A percentile compares a stretch with the other conserved stretches of the same genome.
Evolutionary conservation across 108 stramenopile genomes (phyloP).

Genomic region (Cyclotella atomus): DNA sequence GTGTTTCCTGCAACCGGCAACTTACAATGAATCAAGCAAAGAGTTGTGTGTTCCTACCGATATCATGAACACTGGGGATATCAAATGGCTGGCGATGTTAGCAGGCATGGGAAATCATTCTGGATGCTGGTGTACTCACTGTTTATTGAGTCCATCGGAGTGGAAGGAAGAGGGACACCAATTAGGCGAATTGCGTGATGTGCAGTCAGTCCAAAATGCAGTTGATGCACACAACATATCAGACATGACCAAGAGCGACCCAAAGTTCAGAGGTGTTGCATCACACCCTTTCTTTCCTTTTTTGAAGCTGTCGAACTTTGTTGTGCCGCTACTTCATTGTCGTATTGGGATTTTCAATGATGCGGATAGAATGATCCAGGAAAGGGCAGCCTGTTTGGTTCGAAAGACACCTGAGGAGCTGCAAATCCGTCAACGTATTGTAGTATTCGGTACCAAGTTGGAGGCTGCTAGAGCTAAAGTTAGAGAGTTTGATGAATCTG

Average conservation of each 20-base stretch:
- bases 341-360: constrained; percentile 29
- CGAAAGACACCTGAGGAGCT: not conserved
- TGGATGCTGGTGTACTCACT: constrained; percentile 2
- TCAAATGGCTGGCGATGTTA: constrained; percentile 27
- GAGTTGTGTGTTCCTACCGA: not conserved
- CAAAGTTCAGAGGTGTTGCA: constrained; percentile 6
- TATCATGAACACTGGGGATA: constrained; percentile 13
- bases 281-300: constrained; percentile 7
- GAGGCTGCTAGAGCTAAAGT: no score
- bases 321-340: constrained; percentile 6
- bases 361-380: not conserved
- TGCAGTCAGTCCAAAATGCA: not conserved
- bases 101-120: constrained; percentile 15
- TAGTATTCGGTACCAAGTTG: no score
- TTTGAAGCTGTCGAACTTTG: not conserved
- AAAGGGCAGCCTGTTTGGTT: not conserved
- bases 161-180: not conserved
- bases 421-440: no score
- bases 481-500: no score
- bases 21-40: no score
- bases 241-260: not conserved
- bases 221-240: not conserved
- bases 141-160: constrained; percentile 4
- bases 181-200: not conserved
- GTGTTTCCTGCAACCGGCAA: no score